Evolutionary conservation across 1,284 basidiomycete genomes (phyloP).

Genomic region (Trametes hirsuta): DNA sequence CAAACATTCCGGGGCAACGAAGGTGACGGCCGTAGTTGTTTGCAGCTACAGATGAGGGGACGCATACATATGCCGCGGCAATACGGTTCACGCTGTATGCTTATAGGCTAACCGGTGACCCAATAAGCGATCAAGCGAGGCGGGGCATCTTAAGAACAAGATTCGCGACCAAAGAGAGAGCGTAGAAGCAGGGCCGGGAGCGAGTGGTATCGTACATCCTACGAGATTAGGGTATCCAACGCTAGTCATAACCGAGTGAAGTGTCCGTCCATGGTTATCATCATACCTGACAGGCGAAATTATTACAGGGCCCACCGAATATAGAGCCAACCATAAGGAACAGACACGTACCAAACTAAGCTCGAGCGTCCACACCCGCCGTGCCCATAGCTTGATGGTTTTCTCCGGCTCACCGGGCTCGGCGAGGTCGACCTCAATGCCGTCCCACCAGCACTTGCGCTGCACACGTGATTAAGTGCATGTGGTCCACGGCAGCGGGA

Average conservation of each 20-base stretch:
- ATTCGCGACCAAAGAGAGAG: no score
- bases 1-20: no score
- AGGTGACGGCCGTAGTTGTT: no score
- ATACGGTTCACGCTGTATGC: no score
- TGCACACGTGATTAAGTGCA: slow-evolving; percentile 35
- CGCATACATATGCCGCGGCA: no score
- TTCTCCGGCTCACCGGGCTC: slow-evolving; percentile 54
- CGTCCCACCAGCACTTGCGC: slow-evolving; percentile 99
- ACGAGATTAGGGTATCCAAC: slow-evolving; percentile 25
- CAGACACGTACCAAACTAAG: slow-evolving; percentile 80
- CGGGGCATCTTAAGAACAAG: no score
- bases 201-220: slow-evolving; percentile 23
- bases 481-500: slow-evolving; percentile 4
- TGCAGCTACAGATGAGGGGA: no score
- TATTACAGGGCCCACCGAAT: not conserved
- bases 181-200: no score
- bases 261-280: slow-evolving; percentile 1
- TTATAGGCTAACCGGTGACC: no score
- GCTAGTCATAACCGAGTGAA: slow-evolving; percentile 9
- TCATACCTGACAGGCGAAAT: slow-evolving; percentile 18
- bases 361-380: slow-evolving; percentile 98
- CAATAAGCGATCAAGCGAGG: no score
- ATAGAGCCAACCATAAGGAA: not conserved
- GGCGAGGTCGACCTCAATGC: slow-evolving; percentile 86
- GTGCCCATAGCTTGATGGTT: slow-evolving; percentile 90